phyloP scores from a whole-genome alignment of 2,329 filamentous ascomycete genomes.

The Cladophialophora immunda region DNA sequence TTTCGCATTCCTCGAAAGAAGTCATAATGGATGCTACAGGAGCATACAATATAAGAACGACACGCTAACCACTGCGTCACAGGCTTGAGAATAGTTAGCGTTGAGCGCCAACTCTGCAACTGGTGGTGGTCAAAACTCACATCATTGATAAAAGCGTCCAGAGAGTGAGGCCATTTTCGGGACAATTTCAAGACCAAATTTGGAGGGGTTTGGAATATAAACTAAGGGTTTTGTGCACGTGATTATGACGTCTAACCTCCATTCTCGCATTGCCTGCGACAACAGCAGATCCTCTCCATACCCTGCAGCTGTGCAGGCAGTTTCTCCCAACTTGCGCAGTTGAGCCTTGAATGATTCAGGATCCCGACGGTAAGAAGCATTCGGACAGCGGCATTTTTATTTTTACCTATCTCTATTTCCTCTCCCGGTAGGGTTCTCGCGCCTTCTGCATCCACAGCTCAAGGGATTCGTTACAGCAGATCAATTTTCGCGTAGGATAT shows the following conservation, averaged over 20 bases:
- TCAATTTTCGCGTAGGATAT: constrained; percentile 9
- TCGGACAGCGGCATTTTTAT: background rate
- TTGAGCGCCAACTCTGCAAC: constrained; percentile 1
- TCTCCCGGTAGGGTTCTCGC: background rate
- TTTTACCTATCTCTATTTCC: background rate
- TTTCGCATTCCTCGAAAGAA: constrained; percentile 48
- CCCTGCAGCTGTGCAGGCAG: background rate
- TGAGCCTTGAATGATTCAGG: background rate
- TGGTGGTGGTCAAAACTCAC: background rate
- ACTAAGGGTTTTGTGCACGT: constrained; percentile 7
- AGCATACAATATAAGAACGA: constrained; percentile 50
- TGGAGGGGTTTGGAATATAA: constrained; percentile 17
- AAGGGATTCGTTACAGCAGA: background rate
- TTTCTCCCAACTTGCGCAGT: background rate
- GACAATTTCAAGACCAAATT: constrained; percentile 35
- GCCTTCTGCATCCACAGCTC: background rate
- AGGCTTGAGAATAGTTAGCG: constrained; percentile 31
- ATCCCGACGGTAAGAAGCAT: background rate
- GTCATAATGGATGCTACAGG: constrained; percentile 40
- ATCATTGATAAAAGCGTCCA: constrained; percentile 17
- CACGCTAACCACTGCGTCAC: constrained; percentile 50
- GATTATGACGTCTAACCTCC: constrained; percentile 6
- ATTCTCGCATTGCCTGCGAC: background rate
- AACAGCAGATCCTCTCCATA: background rate
- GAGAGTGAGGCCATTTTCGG: constrained; percentile 26